These are phyloP conservation scores for Hexamita inflata DNA, from an alignment of 208 protist genomes.

Conservation along the genomic window DNA sequence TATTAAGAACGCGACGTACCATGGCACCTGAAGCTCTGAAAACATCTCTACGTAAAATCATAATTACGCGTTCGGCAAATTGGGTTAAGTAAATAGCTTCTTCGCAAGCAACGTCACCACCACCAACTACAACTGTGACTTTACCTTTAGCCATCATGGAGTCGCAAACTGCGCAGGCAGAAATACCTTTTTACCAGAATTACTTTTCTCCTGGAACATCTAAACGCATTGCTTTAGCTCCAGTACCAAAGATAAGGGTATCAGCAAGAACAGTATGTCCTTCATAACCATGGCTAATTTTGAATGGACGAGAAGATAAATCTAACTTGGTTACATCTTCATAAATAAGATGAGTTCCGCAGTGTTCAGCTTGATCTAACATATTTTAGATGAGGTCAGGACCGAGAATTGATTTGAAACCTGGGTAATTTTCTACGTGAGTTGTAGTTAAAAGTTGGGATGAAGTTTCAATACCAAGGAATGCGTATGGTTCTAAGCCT, in stretches of 20 bases:
- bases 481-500: neutral
- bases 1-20: neutral
- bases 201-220: neutral
- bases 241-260: conserved; percentile 30
- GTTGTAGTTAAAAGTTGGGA: conserved; percentile 28
- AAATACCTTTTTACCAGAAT: conserved; percentile 28
- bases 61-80: neutral
- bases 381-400: conserved; percentile 12
- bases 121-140: conserved; percentile 14
- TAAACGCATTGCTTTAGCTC: conserved; percentile 5
- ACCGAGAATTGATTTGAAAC: conserved; percentile 3
- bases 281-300: conserved; percentile 26
- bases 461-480: conserved; percentile 22
- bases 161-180: conserved; percentile 24
- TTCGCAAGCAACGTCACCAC: conserved; percentile 26
- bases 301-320: conserved; percentile 10
- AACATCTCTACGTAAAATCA: conserved; percentile 14
- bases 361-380: conserved; percentile 12
- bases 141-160: conserved; percentile 22
- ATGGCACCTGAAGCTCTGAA: conserved; percentile 25
- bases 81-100: conserved; percentile 19
- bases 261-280: conserved; percentile 3
- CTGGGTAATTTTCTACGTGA: conserved; percentile 27
- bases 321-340: conserved; percentile 20
- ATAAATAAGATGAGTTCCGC: conserved; percentile 18